A percentile compares a stretch with the other conserved stretches of the same genome.
phyloP scores from a whole-genome alignment of 2,329 filamentous ascomycete genomes.

The Septoria linicola region DNA sequence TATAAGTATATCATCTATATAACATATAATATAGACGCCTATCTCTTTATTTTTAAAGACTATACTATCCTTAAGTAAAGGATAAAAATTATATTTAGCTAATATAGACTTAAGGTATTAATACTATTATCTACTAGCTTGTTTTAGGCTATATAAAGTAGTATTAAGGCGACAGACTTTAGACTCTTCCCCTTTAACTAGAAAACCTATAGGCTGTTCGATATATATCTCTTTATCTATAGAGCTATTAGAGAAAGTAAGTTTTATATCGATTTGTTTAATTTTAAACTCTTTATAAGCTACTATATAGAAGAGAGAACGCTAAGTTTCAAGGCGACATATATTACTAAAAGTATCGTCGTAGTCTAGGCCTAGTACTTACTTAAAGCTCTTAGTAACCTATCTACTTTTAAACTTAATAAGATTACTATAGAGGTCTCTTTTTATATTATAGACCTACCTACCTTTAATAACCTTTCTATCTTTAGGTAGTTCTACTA shows the following conservation, averaged over 20 bases:
- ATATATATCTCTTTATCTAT: conserved; percentile 15
- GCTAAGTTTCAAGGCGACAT: not conserved
- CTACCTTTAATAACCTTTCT: conserved; percentile 7
- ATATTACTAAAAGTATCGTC: conserved; percentile 14
- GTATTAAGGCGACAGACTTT: conserved; percentile 10
- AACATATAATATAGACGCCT: conserved; percentile 9
- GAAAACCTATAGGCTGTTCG: conserved; percentile 12
- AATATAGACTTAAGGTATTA: conserved; percentile 10
- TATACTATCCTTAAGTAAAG: conserved; percentile 8
- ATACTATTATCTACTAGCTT: conserved; percentile 13
- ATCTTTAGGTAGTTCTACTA: conserved; percentile 4
- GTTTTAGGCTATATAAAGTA: conserved; percentile 14
- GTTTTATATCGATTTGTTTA: not conserved
- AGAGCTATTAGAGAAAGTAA: conserved; percentile 9
- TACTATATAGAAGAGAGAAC: not conserved
- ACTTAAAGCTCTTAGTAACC: conserved; percentile 9
- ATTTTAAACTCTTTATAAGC: no score
- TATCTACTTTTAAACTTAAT: conserved; percentile 7
- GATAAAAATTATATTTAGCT: conserved; percentile 5
- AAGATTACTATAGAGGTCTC: not conserved
- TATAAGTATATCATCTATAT: conserved; percentile 13
- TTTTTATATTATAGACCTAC: conserved; percentile 9
- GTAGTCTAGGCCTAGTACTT: conserved; percentile 6
- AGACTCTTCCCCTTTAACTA: conserved; percentile 1
- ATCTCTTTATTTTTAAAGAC: conserved; percentile 9